Base-by-base conservation (phyloP, 345 rosid species). In the Trapa bicornis region DNA sequence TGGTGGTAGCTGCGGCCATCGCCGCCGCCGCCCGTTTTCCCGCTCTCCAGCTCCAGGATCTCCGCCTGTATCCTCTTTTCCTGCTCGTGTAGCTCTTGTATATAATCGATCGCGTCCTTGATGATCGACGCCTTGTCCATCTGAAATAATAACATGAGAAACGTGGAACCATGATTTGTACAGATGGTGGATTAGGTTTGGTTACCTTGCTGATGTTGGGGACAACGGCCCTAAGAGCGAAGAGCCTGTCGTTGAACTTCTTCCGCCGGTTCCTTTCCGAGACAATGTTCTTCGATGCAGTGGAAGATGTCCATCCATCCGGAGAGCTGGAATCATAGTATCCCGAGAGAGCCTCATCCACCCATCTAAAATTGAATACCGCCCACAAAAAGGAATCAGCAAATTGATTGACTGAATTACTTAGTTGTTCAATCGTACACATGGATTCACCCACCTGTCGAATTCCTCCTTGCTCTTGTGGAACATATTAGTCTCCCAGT, bases 101-200 rank as follows among this genome's bases (percentile, higher is more conserved):
- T 91, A 75, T 94, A 91, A 57, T 85, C 86, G 17, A 94, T 94
- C 5, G 99, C 97, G 41, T 94, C 99, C 75, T 87, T 94, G 68
- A 94, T 81, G 73, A 94, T 94, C n/a, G 99, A 94, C 16, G 99
- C 99, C 82, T 89, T 94, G 71, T 94, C 99, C 99, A 94, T 94
- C 99, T 94, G 58, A 1, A 56, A 11, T 2, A 29, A 29, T 7
- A 32, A 22, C 36, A 2, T 6, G 1, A 22, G 3, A 57, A 57
- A 22, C 11, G 5, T 29, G 12, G 61, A 22, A 10, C 37, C 36
- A 6, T 29, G 14, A 29, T 22, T 37, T 0, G 22, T 5, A 2
- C 50, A 12, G 61, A 16, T 29, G 50, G 50, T 45, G 5, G 41
- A 22, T 22, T 22, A 22, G 29, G 29, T 22, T 22, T 22, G 29